Base-by-base conservation (phyloP, 2,329 filamentous ascomycete genomes). In the Beauveria sp. region DNA sequence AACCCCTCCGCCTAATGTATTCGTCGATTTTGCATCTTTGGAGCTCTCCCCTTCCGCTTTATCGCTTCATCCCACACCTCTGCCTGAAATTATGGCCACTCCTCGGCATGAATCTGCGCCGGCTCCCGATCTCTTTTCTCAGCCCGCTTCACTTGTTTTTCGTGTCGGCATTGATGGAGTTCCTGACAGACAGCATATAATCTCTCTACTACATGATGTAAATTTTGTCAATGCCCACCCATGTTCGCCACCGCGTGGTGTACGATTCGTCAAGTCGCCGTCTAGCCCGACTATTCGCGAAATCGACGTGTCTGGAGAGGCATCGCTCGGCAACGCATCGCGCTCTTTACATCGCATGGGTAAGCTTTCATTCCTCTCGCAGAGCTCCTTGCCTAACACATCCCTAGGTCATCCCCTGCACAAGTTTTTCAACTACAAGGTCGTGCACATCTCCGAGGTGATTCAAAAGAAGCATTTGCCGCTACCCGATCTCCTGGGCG, bases 211-310 rank as follows among this genome's bases (percentile, higher is more conserved):
- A 6, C 81, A 84, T 64, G 85, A 88, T 62, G 78, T 87, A 24
- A 81, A 81, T 66, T 88, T 88, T 68, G 82, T 87, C 20, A 87
- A 86, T 1, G 84, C 84, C 0, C 84, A 87, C 65, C 86, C 86
- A 0, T 89, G 86, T 66, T 79, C 82, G 5, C 80, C 82, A 2
- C 84, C 83, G 1, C 77, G 78, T 55, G 77, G 80, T 60, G 80
- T 84, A 2, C 81, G 79, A 63, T 80, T 86, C 59, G 68, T 87
- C 55, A 84, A 82, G 68, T 84, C 83, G 16, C 81, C 83, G 0
- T 79, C 80, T 1, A 86, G 82, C 67, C 83, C 84, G 22, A 83
- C 80, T 1, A 83, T 84, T 57, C 81, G 81, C 66, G 80, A 84
- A 62, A 79, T 81, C 60, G 80, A 84, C 63, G 74, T 84, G 18